Conservation (phyloP, 2,329 filamentous ascomycete genomes). For the Pseudogymnoascus sp. region DNA sequence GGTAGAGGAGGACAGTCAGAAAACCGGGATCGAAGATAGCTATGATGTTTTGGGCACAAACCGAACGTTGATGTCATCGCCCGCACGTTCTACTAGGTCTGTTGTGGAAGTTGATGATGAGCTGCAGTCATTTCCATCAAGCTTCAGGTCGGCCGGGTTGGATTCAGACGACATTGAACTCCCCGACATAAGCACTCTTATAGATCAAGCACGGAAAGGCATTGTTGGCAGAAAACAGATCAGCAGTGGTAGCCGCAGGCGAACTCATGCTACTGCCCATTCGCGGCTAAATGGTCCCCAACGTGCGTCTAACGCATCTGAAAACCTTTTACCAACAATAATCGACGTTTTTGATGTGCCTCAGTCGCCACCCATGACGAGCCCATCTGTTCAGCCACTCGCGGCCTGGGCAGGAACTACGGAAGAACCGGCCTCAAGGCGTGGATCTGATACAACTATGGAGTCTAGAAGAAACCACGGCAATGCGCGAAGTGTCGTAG, state of each 20-base stretch:
- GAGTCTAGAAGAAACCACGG: not conserved
- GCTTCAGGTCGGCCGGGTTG: not conserved
- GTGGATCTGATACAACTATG: not conserved
- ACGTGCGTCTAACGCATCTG: not conserved
- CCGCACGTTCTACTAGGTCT: not conserved
- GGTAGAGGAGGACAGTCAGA: slow-evolving; percentile 20
- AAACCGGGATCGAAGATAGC: slow-evolving; percentile 1
- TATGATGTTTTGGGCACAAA: not conserved
- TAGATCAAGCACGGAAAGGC: not conserved
- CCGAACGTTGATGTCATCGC: not conserved
- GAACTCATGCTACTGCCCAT: not conserved
- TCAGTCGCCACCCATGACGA: slow-evolving; percentile 33
- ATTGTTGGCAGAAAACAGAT: not conserved
- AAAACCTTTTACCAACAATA: not conserved
- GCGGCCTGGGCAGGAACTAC: not conserved
- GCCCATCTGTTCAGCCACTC: slow-evolving; percentile 20
- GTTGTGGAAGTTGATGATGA: not conserved
- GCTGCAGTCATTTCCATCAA: not conserved
- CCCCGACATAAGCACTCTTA: slow-evolving; percentile 19
- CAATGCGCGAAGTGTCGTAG: not conserved
- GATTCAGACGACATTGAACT: slow-evolving; percentile 23
- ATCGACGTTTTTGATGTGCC: slow-evolving; percentile 30
- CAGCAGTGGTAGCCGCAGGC: not conserved
- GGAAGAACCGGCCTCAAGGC: not conserved
- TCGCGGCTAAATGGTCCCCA: not conserved